Conservation (phyloP, 1,284 basidiomycete genomes). For the Hemileia vastatrix region DNA sequence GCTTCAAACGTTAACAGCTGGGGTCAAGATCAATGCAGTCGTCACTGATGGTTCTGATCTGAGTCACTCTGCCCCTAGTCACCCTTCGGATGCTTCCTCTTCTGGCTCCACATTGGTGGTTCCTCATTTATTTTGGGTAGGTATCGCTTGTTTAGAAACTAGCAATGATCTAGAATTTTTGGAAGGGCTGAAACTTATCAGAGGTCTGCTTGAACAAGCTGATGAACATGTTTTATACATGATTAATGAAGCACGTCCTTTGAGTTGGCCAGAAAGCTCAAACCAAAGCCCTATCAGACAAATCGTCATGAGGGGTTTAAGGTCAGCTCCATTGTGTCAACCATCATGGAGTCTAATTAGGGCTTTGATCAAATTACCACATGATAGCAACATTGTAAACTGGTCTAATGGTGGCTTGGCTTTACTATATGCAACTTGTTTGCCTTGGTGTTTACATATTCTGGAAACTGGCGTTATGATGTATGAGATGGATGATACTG, state of each 20-base stretch:
- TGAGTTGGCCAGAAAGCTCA: slow-evolving; percentile 6
- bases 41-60: too few relatives aligned
- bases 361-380: slow-evolving; percentile 8
- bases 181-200: slow-evolving; percentile 11
- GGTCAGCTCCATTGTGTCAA: slow-evolving; percentile 16
- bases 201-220: slow-evolving; percentile 5
- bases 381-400: slow-evolving; percentile 11
- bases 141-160: slow-evolving; percentile 18
- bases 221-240: slow-evolving; percentile 11
- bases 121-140: slow-evolving; percentile 21
- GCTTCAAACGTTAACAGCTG: slow-evolving; percentile 12
- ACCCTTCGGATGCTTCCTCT: too few relatives aligned
- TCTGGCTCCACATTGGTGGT: too few relatives aligned
- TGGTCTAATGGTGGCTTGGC: slow-evolving; percentile 18
- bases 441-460: slow-evolving; percentile 23
- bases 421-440: slow-evolving; percentile 17
- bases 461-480: slow-evolving; percentile 21
- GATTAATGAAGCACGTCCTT: slow-evolving; percentile 13
- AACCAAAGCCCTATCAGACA: slow-evolving; percentile 10
- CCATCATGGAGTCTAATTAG: slow-evolving; percentile 19
- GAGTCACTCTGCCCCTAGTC: neutral
- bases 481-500: slow-evolving; percentile 23
- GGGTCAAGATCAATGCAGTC: slow-evolving; percentile 9
- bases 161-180: slow-evolving; percentile 20
- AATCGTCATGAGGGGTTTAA: slow-evolving; percentile 17